These are phyloP conservation scores for Diaporthe vaccinii DNA, from an alignment of 2,329 filamentous ascomycete genomes.

Conservation along the genomic window DNA sequence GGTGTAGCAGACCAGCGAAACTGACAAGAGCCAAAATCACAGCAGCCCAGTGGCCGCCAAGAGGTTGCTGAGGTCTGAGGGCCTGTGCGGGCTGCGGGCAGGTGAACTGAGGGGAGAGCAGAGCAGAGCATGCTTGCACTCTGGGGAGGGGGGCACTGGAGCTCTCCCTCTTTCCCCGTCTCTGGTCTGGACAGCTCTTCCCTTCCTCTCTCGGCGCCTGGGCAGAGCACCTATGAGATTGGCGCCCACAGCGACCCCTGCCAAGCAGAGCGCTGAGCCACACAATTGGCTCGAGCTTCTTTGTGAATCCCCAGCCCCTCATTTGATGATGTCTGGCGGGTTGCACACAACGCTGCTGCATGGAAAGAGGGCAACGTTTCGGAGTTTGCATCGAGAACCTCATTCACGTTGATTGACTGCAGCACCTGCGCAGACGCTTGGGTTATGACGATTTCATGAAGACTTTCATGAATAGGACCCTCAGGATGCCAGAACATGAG, in stretches of 20 bases:
- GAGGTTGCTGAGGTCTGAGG: not conserved
- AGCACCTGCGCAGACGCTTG: not conserved
- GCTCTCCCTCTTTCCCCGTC: not conserved
- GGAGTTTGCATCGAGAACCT: conserved; percentile 4
- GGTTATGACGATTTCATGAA: not conserved
- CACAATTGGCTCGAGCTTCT: conserved; percentile 33
- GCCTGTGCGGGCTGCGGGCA: not conserved
- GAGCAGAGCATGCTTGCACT: not conserved
- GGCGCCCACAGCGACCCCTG: conserved; percentile 26
- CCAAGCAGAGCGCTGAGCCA: conserved; percentile 21
- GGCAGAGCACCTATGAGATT: conserved; percentile 28
- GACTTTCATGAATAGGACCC: not conserved
- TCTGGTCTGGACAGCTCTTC: not conserved
- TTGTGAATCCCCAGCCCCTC: conserved; percentile 37
- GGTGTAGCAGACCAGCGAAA: not conserved
- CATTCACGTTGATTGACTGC: not conserved
- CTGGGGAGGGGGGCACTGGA: conserved; percentile 6
- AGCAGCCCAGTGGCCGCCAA: not conserved
- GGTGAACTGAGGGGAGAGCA: not conserved
- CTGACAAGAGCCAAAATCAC: too few relatives aligned
- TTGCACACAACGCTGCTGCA: conserved; percentile 18
- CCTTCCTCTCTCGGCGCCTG: conserved; percentile 12
- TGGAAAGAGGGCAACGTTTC: conserved; percentile 21
- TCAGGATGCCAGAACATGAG: not conserved
- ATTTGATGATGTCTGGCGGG: conserved; percentile 15